These are phyloP conservation scores for Daldinia decipiens DNA, from an alignment of 495 filamentous ascomycete species.

Conservation along the genomic window DNA sequence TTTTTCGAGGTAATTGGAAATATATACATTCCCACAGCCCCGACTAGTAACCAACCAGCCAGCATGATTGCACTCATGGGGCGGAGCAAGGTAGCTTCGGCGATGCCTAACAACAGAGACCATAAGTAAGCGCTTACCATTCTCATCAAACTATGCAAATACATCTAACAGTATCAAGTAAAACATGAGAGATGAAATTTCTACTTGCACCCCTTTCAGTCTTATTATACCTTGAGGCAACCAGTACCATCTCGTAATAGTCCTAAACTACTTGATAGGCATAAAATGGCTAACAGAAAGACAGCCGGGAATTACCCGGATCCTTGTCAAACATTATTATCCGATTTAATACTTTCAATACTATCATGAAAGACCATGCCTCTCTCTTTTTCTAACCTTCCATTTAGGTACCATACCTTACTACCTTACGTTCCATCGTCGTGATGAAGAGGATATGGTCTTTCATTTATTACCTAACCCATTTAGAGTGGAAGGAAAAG, in stretches of 20 bases:
- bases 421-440: neutral
- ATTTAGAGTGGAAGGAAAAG: constrained; percentile 33
- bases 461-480: constrained; percentile 25
- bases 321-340: neutral
- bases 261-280: neutral
- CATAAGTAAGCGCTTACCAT: neutral
- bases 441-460: constrained; percentile 10
- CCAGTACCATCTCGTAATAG: neutral
- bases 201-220: neutral
- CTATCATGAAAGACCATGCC: too few relatives aligned
- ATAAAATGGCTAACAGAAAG: neutral
- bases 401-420: neutral
- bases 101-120: neutral
- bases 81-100: neutral
- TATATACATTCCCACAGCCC: neutral
- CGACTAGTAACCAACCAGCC: neutral
- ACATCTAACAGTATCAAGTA: neutral
- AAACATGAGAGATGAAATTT: neutral
- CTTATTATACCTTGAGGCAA: neutral
- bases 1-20: neutral
- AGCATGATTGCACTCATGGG: neutral
- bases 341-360: neutral
- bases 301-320: constrained; percentile 3
- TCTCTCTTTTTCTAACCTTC: neutral
- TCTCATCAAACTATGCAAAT: neutral